Evolutionary conservation across 2,329 filamentous ascomycete genomes (phyloP).

Genomic region (Claviceps pazoutovae): DNA sequence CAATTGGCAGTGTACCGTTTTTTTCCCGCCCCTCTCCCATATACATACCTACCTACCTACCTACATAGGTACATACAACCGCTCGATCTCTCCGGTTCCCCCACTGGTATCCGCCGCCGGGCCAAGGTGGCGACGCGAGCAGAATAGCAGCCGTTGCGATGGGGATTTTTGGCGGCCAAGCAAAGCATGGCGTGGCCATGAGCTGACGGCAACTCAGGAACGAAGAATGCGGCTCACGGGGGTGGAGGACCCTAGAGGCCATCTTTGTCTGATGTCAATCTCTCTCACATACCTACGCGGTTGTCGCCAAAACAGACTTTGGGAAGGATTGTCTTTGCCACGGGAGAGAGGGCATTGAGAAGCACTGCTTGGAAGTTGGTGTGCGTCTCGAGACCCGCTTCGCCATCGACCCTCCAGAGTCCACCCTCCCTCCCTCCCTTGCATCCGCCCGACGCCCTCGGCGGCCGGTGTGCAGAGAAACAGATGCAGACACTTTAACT

Average conservation of each 20-base stretch:
- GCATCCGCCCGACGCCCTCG: slow-evolving; percentile 19
- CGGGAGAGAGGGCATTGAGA: background rate
- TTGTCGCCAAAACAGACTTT: slow-evolving; percentile 1
- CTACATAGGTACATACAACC: background rate
- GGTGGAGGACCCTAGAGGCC: slow-evolving; percentile 12
- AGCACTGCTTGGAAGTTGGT: slow-evolving; percentile 4
- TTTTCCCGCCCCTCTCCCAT: background rate
- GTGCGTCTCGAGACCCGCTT: slow-evolving; percentile 13
- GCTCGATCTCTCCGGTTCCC: background rate
- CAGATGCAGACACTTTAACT: slow-evolving; percentile 16
- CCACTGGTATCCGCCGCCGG: background rate
- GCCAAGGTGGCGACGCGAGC: background rate
- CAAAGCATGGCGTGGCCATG: slow-evolving; percentile 4
- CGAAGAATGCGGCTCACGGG: slow-evolving; percentile 16
- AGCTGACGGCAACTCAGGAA: slow-evolving; percentile 9
- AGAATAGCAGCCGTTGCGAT: background rate
- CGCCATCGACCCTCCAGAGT: slow-evolving; percentile 5
- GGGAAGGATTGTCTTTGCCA: slow-evolving; percentile 3
- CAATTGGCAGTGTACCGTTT: background rate
- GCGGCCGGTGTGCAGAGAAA: slow-evolving; percentile 3
- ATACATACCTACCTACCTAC: background rate
- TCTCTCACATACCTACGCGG: slow-evolving; percentile 24
- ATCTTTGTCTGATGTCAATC: slow-evolving; percentile 26
- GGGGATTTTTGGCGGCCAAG: slow-evolving; percentile 1
- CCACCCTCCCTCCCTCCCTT: slow-evolving; percentile 24